phyloP scores from a whole-genome alignment of 2,329 filamentous ascomycete genomes.

The Fusarium euwallaceae region DNA sequence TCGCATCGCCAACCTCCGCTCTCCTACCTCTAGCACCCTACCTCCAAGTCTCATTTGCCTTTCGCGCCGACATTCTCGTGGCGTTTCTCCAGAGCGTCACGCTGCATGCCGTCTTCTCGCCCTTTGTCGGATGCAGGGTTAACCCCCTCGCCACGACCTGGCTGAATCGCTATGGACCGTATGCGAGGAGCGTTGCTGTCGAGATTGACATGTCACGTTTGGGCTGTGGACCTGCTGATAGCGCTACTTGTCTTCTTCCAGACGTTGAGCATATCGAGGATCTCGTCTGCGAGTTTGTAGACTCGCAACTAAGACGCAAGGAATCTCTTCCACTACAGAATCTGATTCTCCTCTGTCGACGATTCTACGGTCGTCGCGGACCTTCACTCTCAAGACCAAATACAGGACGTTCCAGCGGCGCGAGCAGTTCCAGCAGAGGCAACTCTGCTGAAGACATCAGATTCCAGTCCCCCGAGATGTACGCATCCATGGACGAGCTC shows the following conservation, averaged over 20 bases:
- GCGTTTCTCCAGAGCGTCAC: constrained; percentile 50
- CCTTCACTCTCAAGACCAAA: neutral
- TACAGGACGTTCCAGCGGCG: constrained; percentile 3
- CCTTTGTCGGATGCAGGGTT: constrained; percentile 49
- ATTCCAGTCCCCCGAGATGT: neutral
- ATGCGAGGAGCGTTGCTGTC: constrained; percentile 54
- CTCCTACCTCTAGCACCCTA: constrained; percentile 45
- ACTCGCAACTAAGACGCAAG: constrained; percentile 40
- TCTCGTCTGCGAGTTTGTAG: constrained; percentile 48
- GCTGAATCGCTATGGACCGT: constrained; percentile 52
- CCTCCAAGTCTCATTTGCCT: constrained; percentile 50
- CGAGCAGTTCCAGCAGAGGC: constrained; percentile 10
- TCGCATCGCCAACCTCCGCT: constrained; percentile 47
- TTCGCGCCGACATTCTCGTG: constrained; percentile 55
- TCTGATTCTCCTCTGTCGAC: constrained; percentile 52
- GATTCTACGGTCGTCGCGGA: constrained; percentile 49
- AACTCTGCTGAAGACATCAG: neutral
- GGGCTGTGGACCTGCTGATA: constrained; percentile 47
- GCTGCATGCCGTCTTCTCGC: constrained; percentile 57
- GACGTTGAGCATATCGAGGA: constrained; percentile 44
- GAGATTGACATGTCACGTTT: constrained; percentile 58
- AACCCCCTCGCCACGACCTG: constrained; percentile 54
- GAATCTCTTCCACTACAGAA: constrained; percentile 43
- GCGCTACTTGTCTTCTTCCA: constrained; percentile 42
- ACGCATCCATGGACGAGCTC: neutral